Base-by-base conservation (phyloP, 2,329 filamentous ascomycete genomes). In the Colletotrichum gloeosporioides region DNA sequence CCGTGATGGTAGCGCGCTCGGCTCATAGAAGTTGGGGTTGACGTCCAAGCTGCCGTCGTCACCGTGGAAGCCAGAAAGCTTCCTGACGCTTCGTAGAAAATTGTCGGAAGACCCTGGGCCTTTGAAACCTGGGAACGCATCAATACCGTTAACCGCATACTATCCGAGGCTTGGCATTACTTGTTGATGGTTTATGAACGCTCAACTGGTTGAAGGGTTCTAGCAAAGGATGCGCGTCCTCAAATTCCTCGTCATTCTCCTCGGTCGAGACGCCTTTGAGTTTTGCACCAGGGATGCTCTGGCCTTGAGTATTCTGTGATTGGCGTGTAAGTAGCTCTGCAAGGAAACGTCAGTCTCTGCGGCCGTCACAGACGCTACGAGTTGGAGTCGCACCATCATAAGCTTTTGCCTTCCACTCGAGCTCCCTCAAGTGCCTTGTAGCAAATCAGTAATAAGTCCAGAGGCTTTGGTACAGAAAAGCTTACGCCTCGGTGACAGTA, bases 61-160 rank as follows among this genome's bases (percentile, higher is more conserved):
- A 18, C 80, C 80, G 10, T 80, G 77, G 9, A 84, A 79, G n/a
- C 82, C 84, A 0, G 84, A 85, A 1, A 85, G 78, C 25, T 82
- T 82, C 18, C 83, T 79, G 25, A 86, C 82, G 44, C 81, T 84
- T n/a, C 82, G 81, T 22, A 86, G 79, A 61, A 87, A 85, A 57
- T 82, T 82, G 77, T 87, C 85, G 2, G 85, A 84, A 4, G 85
- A 84, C 0, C 83, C 84, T 0, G 84, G 84, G 8, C 84, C 84
- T 72, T 84, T 83, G 77, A 84, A 85, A 69, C 78, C 82, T 83
- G 64, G 25, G 25, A 4, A 34, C 3, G 13, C 3, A 32, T 64
- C 32, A 64, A 25, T 6, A 27, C 2, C 32, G 7, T 27, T 9
- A 13, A 49, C 5, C 0, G 18, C 10, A 27, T 2, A 12, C 9